A percentile compares a stretch with the other conserved stretches of the same genome.
Evolutionary conservation across 495 filamentous ascomycete species (phyloP).

Genomic region (Apiosordaria backusii): DNA sequence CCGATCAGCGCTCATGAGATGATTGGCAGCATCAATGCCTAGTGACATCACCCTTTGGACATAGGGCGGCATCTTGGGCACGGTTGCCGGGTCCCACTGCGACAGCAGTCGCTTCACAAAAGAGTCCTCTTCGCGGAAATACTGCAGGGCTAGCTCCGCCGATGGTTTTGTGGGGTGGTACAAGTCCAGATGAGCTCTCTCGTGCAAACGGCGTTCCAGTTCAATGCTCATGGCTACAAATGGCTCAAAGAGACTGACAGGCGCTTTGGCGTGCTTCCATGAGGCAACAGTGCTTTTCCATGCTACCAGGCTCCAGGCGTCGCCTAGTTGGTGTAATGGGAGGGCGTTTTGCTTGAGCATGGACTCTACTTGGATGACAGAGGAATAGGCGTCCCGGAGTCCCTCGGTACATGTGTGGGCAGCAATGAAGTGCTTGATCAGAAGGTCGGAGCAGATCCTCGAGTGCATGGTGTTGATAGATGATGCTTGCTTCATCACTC

Average conservation of each 20-base stretch:
- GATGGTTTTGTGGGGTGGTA: conserved; percentile 41
- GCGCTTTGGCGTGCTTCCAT: conserved; percentile 28
- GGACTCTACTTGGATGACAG: conserved; percentile 31
- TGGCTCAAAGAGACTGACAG: conserved; percentile 36
- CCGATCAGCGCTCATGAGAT: conserved; percentile 22
- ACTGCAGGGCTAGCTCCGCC: conserved; percentile 35
- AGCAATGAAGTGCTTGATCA: conserved; percentile 30
- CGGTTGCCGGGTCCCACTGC: neutral
- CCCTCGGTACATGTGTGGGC: conserved; percentile 21
- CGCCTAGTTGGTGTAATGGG: conserved; percentile 11
- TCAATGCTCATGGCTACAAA: conserved; percentile 34
- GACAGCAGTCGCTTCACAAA: conserved; percentile 5
- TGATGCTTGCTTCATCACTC: conserved; percentile 21
- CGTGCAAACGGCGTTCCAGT: conserved; percentile 10
- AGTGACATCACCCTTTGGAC: conserved; percentile 15
- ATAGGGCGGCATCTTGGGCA: neutral
- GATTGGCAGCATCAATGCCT: conserved; percentile 28
- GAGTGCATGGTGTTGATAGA: conserved; percentile 8
- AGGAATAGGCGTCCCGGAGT: conserved; percentile 37
- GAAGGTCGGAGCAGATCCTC: neutral
- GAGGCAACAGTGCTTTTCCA: conserved; percentile 36
- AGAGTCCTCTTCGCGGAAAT: conserved; percentile 13
- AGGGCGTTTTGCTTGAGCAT: conserved; percentile 21
- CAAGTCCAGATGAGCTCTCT: conserved; percentile 40
- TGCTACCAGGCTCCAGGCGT: conserved; percentile 31